phyloP scores from a whole-genome alignment of 192 early-diverging fungal genomes.

The Gaertneriomyces sp. region DNA sequence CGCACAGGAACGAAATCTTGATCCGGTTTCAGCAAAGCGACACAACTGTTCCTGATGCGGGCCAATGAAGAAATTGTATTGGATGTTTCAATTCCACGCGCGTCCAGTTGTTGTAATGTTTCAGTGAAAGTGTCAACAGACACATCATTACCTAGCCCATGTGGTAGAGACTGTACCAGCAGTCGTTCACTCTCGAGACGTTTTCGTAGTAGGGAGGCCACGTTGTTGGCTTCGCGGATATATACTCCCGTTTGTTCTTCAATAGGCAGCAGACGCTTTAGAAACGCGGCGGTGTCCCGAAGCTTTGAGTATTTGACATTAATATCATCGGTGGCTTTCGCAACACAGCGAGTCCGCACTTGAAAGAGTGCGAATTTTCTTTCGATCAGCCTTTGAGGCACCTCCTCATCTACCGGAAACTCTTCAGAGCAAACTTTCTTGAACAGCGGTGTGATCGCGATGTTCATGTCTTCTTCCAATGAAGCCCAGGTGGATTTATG shows the following conservation, averaged over 20 bases:
- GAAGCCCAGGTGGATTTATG: conserved; percentile 9
- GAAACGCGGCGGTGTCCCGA: not conserved
- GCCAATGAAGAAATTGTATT: not conserved
- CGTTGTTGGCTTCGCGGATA: not conserved
- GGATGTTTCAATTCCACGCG: conserved; percentile 2
- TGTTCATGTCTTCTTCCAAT: conserved; percentile 3
- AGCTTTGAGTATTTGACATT: not conserved
- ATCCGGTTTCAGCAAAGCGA: conserved; percentile 2
- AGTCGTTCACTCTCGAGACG: conserved; percentile 7
- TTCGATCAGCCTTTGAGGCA: not conserved
- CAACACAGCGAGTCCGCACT: not conserved
- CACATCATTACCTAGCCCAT: conserved; percentile 4
- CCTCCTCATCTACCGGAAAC: not conserved
- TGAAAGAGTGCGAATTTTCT: not conserved
- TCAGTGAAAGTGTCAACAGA: not conserved
- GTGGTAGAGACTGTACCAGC: not conserved
- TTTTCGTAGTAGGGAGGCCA: not conserved
- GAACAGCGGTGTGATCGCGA: not conserved
- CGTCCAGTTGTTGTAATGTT: not conserved
- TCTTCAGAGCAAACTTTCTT: not conserved
- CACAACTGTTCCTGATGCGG: not conserved
- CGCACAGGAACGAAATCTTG: conserved; percentile 1
- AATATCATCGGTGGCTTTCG: not conserved
- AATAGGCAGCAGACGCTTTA: not conserved
- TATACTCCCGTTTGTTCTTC: not conserved